Evolutionary conservation across 495 filamentous ascomycete species (phyloP), one percentile per base, ranked within the genome.

Genomic region (Patellaria atrata): DNA sequence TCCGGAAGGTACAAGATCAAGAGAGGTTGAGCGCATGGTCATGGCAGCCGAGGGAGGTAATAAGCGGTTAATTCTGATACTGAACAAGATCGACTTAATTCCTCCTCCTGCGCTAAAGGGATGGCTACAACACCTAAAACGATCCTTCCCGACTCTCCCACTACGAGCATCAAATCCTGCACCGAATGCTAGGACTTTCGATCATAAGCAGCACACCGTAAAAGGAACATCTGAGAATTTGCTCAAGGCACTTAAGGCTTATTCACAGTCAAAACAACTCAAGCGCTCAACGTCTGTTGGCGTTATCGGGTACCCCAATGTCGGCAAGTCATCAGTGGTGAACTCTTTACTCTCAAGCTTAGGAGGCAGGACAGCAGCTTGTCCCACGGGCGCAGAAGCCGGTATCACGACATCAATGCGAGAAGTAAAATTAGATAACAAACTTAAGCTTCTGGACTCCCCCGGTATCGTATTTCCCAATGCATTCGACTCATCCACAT

Each of bases 71-170:
- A 91, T 96, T 41, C 74, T 96, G 38, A 75, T 96, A 37, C 66
- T 96, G 42, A 96, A 96, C 74, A 96, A 96, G 67, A 89, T 93
- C 53, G 87, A 96, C 53, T 71, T 96, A 21, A 68, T 94, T 20
- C 87, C 87, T 8, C 73, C 82, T 1, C 56, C 70, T 2, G 79
- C 86, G 15, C 71, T 56, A 5, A 51, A 51, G 27, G 47, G 59
- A 39, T 96, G 87, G 87, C 68, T 96, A 42, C 52, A 67, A 31
- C 75, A 94, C 56, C 70, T 96, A 44, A 77, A 83, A 35, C 74
- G 84, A 37, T 92, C 76, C 58, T 94, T 94, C 67, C 87, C 87
- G 20, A 93, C 87, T 1, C 67, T 96, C 14, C 87, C 87, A 0
- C 71, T 96, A 15, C 82, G 85, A 48, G 86, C 87, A 1, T 85